phyloP scores from a whole-genome alignment of 2,329 filamentous ascomycete genomes.

The Juglanconis oblonga region DNA sequence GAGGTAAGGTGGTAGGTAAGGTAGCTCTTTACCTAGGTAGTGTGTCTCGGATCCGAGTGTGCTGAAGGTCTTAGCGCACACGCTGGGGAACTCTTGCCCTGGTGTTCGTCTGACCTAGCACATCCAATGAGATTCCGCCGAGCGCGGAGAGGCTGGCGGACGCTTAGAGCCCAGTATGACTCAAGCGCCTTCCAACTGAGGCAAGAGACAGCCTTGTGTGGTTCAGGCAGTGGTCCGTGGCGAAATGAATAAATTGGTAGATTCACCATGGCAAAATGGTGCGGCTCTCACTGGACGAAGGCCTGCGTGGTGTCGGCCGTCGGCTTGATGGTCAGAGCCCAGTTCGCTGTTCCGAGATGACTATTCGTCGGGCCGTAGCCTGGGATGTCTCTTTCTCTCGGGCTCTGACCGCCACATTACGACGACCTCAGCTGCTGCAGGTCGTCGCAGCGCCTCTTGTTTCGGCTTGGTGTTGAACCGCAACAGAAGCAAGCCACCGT shows the following conservation, averaged over 20 bases:
- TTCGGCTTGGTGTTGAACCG: background rate
- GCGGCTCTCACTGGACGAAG: background rate
- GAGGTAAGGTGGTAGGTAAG: too few relatives aligned
- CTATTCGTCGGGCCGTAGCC: background rate
- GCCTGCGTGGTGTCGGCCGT: background rate
- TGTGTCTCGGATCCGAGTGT: too few relatives aligned
- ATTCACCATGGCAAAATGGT: background rate
- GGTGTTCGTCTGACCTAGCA: background rate
- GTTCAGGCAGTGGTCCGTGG: conserved; percentile 1
- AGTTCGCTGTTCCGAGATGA: background rate
- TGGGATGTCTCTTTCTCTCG: background rate
- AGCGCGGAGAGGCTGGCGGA: background rate
- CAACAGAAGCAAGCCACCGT: background rate
- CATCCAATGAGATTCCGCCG: background rate
- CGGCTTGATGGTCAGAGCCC: too few relatives aligned
- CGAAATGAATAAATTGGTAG: background rate
- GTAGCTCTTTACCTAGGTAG: too few relatives aligned
- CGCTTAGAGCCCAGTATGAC: conserved; percentile 2
- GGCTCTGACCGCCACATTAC: background rate
- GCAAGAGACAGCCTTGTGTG: conserved; percentile 16
- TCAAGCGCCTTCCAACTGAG: conserved; percentile 12
- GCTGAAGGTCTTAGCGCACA: background rate
- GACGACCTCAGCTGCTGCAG: too few relatives aligned
- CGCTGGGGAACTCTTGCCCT: background rate
- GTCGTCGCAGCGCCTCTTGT: background rate